Base-by-base conservation (phyloP, 805 yeast species). In the Wickerhamomyces ciferrii region DNA sequence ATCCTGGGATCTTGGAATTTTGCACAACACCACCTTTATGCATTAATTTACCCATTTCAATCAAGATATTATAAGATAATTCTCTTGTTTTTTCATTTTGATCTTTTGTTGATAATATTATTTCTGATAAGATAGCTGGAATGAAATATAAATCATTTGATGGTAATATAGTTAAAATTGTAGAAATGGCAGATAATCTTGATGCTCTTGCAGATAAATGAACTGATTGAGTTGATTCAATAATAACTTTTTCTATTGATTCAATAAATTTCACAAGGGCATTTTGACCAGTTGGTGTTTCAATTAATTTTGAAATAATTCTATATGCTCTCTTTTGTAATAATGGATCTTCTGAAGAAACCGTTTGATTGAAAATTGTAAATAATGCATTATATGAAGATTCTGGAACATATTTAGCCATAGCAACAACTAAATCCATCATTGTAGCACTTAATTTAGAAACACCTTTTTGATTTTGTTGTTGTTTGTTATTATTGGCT, bases 241-340 rank as follows among this genome's bases (percentile, higher is more conserved):
- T 61, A 39, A 91, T 64, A 2, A 84, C 78, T 7, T 66, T 65
- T 59, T 83, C 81, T 51, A 90, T 78, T 39, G 83, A 81, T 14
- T 67, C 60, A 44, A 84, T 69, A 55, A 78, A 83, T 13, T 66
- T 62, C 19, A 64, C 47, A 29, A 86, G 66, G 2, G 90, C 80
- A 23, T 66, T 64, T 25, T 70, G 65, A 43, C 96, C 96, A 18
- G 62, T 60, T 39, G 83, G 85, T 20, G 83, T 70, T 62, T 91
- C 96, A 43, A 82, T 72, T 54, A 94, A 67, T 51, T 78, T 81
- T 19, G 86, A 65, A 46, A 92, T 67, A 42, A 87, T 81, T 69
- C 96, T 79, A 67, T 90, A 92, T 2, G 96, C 78, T 71, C 96
- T 83, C 69, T 92, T 92, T 66, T 92, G 98, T 53, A 88, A 72